Conservation (phyloP, 495 filamentous ascomycete species). For the Chaetomidium leptoderma region DNA sequence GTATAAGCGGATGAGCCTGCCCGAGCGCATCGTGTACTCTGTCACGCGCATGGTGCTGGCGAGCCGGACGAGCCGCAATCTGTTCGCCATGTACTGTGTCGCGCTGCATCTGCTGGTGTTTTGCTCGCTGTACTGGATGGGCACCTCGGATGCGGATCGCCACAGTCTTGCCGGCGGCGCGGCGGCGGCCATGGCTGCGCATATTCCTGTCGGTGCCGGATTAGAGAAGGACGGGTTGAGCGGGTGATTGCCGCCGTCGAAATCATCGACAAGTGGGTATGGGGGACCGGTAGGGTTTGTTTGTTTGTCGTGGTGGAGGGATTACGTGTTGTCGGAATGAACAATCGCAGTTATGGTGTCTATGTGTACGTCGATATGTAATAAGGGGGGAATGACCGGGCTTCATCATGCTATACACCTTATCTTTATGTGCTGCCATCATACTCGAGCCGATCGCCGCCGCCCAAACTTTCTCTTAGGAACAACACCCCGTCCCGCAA, state of each 20-base stretch:
- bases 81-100: slow-evolving; percentile 94
- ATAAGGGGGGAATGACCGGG: slow-evolving; percentile 1
- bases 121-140: slow-evolving; percentile 78
- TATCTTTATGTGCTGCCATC: too few species aligned
- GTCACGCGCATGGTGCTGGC: slow-evolving; percentile 87
- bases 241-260: slow-evolving; percentile 2
- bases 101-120: slow-evolving; percentile 85
- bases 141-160: slow-evolving; percentile 46
- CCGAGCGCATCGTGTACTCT: slow-evolving; percentile 85
- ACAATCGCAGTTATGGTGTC: too few species aligned
- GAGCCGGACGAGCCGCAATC: slow-evolving; percentile 81
- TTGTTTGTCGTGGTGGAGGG: neutral
- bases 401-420: too few species aligned
- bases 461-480: too few species aligned
- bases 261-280: slow-evolving; percentile 18
- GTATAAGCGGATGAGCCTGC: slow-evolving; percentile 90
- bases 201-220: slow-evolving; percentile 14
- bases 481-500: too few species aligned
- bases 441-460: too few species aligned
- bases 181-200: slow-evolving; percentile 23
- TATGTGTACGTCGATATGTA: neutral
- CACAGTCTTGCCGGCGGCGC: slow-evolving; percentile 26
- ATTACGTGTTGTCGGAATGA: neutral
- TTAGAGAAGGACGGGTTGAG: slow-evolving; percentile 1
- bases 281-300: neutral